Evolutionary conservation across 2,329 filamentous ascomycete genomes (phyloP).

Genomic region (Paecilomyces formosus): DNA sequence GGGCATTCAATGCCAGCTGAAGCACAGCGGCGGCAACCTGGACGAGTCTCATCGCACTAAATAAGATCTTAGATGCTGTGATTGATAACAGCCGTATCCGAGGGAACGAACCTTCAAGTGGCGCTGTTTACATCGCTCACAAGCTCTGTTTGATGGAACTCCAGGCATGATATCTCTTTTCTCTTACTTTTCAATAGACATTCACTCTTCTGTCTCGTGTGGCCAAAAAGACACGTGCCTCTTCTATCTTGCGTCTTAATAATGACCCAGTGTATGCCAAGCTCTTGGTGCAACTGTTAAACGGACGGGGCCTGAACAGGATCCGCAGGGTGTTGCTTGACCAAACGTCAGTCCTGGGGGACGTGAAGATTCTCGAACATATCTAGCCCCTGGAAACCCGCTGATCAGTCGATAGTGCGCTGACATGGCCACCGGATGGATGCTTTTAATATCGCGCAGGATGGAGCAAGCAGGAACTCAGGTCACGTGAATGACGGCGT

Average conservation of each 20-base stretch:
- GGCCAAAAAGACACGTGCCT: background rate
- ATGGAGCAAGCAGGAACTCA: background rate
- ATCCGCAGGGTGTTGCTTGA: background rate
- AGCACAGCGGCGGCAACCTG: constrained; percentile 30
- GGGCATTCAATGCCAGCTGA: constrained; percentile 31
- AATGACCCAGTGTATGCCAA: background rate
- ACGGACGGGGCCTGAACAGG: background rate
- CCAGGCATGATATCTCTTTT: constrained; percentile 23
- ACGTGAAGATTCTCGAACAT: background rate
- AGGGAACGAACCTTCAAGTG: constrained; percentile 25
- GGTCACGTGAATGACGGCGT: background rate
- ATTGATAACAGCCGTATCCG: background rate
- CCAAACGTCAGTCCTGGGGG: background rate
- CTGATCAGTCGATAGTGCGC: background rate
- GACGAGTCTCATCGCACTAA: constrained; percentile 35
- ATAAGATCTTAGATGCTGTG: background rate
- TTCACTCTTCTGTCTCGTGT: background rate
- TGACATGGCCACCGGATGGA: background rate
- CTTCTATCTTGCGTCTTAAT: background rate
- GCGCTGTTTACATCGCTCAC: constrained; percentile 32
- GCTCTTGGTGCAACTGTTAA: background rate
- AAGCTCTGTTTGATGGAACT: constrained; percentile 32
- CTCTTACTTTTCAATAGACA: constrained; percentile 2
- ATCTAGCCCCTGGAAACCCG: background rate
- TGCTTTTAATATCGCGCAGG: background rate